phyloP scores from a whole-genome alignment of 352 stramenopile species.

The Globisporangium barbulae region DNA sequence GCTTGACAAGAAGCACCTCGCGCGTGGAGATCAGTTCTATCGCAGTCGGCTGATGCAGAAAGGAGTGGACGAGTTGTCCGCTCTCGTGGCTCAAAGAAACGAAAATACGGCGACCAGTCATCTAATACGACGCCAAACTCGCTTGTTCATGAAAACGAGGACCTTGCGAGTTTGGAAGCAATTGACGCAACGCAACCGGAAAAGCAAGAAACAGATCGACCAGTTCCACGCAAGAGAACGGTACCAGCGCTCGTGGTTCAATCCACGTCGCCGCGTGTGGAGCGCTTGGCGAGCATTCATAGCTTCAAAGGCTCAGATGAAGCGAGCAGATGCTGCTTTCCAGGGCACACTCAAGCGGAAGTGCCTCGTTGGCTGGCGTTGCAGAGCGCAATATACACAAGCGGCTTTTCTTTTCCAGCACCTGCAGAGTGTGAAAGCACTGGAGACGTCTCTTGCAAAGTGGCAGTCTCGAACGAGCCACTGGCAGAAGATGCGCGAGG shows the following conservation, averaged over 20 bases:
- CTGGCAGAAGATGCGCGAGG: conserved; percentile 24
- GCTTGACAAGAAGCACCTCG: neutral
- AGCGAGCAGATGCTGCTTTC: neutral
- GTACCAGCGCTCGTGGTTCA: conserved; percentile 27
- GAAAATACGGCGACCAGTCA: conserved; percentile 19
- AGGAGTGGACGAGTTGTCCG: conserved; percentile 21
- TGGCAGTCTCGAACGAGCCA: conserved; percentile 25
- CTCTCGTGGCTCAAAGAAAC: conserved; percentile 22
- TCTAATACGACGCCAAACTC: conserved; percentile 22
- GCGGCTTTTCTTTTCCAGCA: conserved; percentile 16
- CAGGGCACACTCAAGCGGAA: neutral
- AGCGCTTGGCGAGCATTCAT: conserved; percentile 18
- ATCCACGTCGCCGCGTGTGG: conserved; percentile 27
- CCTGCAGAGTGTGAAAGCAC: neutral
- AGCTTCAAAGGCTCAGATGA: neutral
- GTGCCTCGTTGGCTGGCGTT: conserved; percentile 4
- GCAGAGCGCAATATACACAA: neutral
- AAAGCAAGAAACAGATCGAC: neutral
- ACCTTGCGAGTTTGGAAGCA: conserved; percentile 25
- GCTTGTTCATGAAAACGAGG: conserved; percentile 18
- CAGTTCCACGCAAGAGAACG: conserved; percentile 1
- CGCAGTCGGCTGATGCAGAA: conserved; percentile 19
- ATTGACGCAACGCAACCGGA: neutral
- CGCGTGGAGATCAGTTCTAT: conserved; percentile 17
- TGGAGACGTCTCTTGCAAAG: conserved; percentile 11